A percentile compares a stretch with the other conserved stretches of the same genome.
Evolutionary conservation across 768 basidiomycete species (phyloP).

Genomic region (Nidula microcarpa): DNA sequence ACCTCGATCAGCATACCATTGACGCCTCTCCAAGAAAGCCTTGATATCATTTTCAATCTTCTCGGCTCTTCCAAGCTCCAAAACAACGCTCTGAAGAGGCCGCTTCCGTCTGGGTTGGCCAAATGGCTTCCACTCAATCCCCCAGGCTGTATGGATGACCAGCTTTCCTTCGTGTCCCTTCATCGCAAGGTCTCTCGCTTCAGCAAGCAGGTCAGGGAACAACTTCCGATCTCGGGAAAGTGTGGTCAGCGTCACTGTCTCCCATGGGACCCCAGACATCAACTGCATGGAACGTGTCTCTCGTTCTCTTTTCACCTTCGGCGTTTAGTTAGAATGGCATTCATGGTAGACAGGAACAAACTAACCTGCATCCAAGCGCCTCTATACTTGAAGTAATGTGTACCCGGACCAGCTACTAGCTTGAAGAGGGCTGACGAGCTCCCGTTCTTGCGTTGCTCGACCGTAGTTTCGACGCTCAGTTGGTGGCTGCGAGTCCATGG

Average conservation of each 20-base stretch:
- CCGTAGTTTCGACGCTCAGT: constrained; percentile 89
- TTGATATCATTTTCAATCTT: constrained; percentile 77
- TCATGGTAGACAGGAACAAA: neutral
- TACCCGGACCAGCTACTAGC: constrained; percentile 94
- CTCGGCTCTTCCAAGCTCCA: constrained; percentile 80
- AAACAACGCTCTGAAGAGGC: constrained; percentile 84
- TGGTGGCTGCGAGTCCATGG: constrained; percentile 80
- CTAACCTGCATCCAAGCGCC: constrained; percentile 95
- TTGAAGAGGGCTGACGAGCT: constrained; percentile 86
- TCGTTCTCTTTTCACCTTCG: constrained; percentile 89
- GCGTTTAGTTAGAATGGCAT: constrained; percentile 4
- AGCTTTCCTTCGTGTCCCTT: constrained; percentile 88
- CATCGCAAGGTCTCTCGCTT: constrained; percentile 89
- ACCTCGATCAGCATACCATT: constrained; percentile 98
- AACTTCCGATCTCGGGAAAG: constrained; percentile 81
- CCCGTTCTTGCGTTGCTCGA: constrained; percentile 88
- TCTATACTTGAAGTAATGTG: constrained; percentile 86
- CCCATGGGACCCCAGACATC: constrained; percentile 93
- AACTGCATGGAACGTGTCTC: constrained; percentile 91
- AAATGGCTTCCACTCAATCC: constrained; percentile 93
- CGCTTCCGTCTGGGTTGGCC: constrained; percentile 88
- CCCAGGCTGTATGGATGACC: constrained; percentile 96
- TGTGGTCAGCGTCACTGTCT: constrained; percentile 92
- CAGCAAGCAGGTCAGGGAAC: constrained; percentile 76
- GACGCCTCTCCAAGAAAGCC: constrained; percentile 76